Evolutionary conservation across 106 monocot species (phyloP).

Genomic region (Dioscorea zingiberensis): DNA sequence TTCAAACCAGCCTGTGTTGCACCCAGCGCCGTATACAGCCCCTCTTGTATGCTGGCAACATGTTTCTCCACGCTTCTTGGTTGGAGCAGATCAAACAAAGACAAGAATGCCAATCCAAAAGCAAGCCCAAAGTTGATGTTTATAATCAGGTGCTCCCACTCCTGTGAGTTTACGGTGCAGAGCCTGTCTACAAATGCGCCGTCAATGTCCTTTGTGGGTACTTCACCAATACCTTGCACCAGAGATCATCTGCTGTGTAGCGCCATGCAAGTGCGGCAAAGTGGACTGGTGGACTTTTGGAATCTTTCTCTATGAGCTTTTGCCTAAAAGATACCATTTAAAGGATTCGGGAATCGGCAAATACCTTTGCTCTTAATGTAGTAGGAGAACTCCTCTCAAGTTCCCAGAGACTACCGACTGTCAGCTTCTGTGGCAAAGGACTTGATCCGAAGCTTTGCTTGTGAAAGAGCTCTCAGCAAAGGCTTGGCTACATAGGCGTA

Average conservation of each 20-base stretch:
- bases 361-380: not conserved
- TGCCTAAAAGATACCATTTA: not conserved
- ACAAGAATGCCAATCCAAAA: not conserved
- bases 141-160: not conserved
- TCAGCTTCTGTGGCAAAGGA: not conserved
- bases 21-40: not conserved
- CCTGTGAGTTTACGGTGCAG: not conserved
- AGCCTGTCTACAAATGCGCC: not conserved
- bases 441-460: not conserved
- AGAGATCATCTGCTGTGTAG: not conserved
- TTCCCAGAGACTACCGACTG: not conserved
- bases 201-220: conserved; percentile 1
- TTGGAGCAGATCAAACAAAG: not conserved
- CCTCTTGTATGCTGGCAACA: not conserved
- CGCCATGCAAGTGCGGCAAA: not conserved
- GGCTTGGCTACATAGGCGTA: not conserved
- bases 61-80: not conserved
- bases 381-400: not conserved
- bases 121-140: not conserved
- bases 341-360: not conserved
- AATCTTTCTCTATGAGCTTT: conserved; percentile 2
- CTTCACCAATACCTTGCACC: not conserved
- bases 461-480: not conserved
- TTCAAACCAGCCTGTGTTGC: not conserved
- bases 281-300: conserved; percentile 1